A percentile compares a stretch with the other conserved stretches of the same genome.
These are phyloP conservation scores for Russula ochroleuca DNA, from an alignment of 768 basidiomycete genomes.

Conservation along the genomic window DNA sequence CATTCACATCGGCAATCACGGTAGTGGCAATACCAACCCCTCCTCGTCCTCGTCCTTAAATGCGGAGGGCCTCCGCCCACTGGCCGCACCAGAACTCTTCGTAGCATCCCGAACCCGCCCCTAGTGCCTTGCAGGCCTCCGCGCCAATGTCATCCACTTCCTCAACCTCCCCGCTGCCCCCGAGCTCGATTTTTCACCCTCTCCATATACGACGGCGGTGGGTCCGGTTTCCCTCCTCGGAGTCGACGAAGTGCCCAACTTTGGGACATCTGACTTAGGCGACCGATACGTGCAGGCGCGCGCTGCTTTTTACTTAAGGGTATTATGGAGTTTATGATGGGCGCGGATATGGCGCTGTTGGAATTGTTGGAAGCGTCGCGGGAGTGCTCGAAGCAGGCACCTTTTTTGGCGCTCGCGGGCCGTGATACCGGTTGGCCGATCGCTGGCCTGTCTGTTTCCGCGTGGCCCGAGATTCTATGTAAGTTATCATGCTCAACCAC, in stretches of 20 bases:
- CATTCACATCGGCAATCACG: slow-evolving; percentile 16
- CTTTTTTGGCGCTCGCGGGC: slow-evolving; percentile 20
- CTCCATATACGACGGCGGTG: slow-evolving; percentile 12
- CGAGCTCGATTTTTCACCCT: slow-evolving; percentile 2
- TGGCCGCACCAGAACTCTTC: slow-evolving; percentile 18
- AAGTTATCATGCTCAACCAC: too few relatives aligned
- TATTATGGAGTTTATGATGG: slow-evolving; percentile 10
- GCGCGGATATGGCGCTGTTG: not conserved
- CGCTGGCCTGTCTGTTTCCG: too few relatives aligned
- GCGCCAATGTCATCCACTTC: slow-evolving; percentile 8
- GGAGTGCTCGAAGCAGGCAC: slow-evolving; percentile 12
- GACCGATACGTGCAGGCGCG: slow-evolving; percentile 8
- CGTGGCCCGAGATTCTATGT: too few relatives aligned
- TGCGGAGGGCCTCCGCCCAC: slow-evolving; percentile 17
- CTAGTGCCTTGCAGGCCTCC: slow-evolving; percentile 17
- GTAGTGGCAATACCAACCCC: too few relatives aligned
- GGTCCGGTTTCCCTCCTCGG: slow-evolving; percentile 9
- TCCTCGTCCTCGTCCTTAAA: too few relatives aligned
- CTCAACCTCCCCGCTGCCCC: slow-evolving; percentile 15
- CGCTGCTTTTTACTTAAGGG: slow-evolving; percentile 11
- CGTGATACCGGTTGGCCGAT: too few relatives aligned
- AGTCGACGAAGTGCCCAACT: slow-evolving; percentile 3
- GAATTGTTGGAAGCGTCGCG: slow-evolving; percentile 5
- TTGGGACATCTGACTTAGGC: slow-evolving; percentile 9
- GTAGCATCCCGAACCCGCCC: slow-evolving; percentile 16